These are phyloP conservation scores for Jaapia argillacea DNA, from an alignment of 768 basidiomycete species.

Conservation along the genomic window DNA sequence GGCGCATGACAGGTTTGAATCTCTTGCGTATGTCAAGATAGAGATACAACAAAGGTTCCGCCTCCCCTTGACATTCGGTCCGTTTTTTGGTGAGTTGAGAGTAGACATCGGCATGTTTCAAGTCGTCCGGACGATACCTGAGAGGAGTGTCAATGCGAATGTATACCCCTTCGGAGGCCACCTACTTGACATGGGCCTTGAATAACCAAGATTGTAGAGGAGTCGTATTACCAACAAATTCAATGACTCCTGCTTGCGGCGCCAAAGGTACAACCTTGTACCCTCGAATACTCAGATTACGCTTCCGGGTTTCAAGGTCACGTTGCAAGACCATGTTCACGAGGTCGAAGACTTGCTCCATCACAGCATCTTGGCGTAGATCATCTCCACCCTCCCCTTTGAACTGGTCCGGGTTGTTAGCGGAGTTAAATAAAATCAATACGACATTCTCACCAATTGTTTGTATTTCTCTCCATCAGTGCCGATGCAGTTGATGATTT, in stretches of 20 bases:
- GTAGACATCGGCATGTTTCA: constrained; percentile 22
- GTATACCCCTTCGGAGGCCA: constrained; percentile 3
- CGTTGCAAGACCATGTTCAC: constrained; percentile 68
- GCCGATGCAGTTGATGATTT: constrained; percentile 65
- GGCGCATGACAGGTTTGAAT: constrained; percentile 84
- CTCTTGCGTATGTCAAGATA: constrained; percentile 20
- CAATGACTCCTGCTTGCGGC: constrained; percentile 72
- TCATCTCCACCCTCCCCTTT: constrained; percentile 91
- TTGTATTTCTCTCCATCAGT: constrained; percentile 55
- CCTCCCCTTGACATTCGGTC: constrained; percentile 17
- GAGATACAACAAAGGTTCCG: constrained; percentile 19
- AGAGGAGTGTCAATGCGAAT: background rate
- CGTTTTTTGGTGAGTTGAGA: constrained; percentile 22
- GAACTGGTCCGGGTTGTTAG: constrained; percentile 44
- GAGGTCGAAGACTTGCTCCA: constrained; percentile 95
- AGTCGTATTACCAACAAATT: constrained; percentile 78
- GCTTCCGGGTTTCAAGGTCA: constrained; percentile 68
- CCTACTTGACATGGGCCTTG: constrained; percentile 53
- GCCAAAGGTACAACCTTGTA: constrained; percentile 89
- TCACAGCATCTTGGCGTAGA: constrained; percentile 93
- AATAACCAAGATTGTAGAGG: constrained; percentile 56
- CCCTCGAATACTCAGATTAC: constrained; percentile 64
- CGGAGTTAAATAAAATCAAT: background rate
- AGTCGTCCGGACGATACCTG: constrained; percentile 63
- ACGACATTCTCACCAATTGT: constrained; percentile 60